A percentile compares a stretch with the other conserved stretches of the same genome.
Conservation (phyloP, 23 red algal species). For the Rhodosorus marinus region DNA sequence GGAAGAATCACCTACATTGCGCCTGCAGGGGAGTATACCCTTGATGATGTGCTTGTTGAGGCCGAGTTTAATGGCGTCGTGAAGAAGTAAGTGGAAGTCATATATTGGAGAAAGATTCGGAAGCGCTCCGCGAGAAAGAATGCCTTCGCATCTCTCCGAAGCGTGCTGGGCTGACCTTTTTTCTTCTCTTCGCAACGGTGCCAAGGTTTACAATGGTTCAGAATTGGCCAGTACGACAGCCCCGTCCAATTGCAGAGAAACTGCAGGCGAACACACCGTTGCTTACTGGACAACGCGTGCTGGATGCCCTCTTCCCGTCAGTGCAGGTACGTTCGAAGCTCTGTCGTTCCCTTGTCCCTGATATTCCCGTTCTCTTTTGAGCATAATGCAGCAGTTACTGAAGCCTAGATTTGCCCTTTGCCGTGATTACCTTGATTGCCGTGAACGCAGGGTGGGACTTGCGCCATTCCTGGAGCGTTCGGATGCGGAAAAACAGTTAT, state of each 20-base stretch:
- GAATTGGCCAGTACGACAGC: conserved; percentile 89
- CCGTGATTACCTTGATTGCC: too few relatives aligned
- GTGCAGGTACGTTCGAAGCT: too few relatives aligned
- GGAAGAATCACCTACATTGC: conserved; percentile 69
- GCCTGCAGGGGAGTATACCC: conserved; percentile 64
- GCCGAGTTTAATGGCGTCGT: conserved; percentile 53
- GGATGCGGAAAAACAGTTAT: conserved; percentile 98
- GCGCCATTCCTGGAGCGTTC: conserved; percentile 95
- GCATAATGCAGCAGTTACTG: too few relatives aligned
- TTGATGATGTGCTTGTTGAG: conserved; percentile 75
- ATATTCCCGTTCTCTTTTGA: too few relatives aligned
- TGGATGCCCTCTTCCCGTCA: conserved; percentile 94
- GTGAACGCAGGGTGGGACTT: conserved; percentile 96
- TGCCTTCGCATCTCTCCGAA: too few relatives aligned
- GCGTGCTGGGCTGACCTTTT: too few relatives aligned
- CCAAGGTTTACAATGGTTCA: conserved; percentile 91
- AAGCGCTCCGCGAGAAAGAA: too few relatives aligned
- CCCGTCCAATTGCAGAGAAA: conserved; percentile 86
- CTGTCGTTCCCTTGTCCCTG: too few relatives aligned
- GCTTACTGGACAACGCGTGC: conserved; percentile 84
- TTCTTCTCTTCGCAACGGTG: too few relatives aligned
- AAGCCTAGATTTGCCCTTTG: too few relatives aligned
- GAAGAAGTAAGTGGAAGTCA: too few relatives aligned
- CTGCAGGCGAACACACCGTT: conserved; percentile 68
- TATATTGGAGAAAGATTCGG: too few relatives aligned